A percentile compares a stretch with the other conserved stretches of the same genome.
Conservation (phyloP, 768 basidiomycete genomes). For the Leccinum subgranulosum region DNA sequence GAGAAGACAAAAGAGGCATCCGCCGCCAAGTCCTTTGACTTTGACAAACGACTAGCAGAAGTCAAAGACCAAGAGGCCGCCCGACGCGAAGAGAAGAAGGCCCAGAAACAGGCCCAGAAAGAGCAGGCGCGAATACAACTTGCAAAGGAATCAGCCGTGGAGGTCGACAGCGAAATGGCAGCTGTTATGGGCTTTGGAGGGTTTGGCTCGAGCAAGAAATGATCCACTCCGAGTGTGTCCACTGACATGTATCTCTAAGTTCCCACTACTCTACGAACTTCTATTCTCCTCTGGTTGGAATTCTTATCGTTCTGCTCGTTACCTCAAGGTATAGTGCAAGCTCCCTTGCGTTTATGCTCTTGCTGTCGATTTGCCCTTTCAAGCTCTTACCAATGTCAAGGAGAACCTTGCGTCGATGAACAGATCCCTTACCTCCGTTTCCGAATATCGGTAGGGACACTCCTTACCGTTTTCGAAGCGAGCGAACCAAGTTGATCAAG, state of each 20-base stretch:
- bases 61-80: constrained; percentile 71
- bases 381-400: background rate
- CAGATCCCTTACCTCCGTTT: background rate
- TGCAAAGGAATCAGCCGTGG: constrained; percentile 45
- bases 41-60: constrained; percentile 83
- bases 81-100: constrained; percentile 69
- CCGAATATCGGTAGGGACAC: background rate
- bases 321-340: constrained; percentile 23
- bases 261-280: constrained; percentile 3
- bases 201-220: constrained; percentile 86
- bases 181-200: constrained; percentile 90
- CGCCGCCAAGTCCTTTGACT: constrained; percentile 89
- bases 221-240: constrained; percentile 15
- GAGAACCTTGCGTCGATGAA: background rate
- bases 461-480: too few species aligned
- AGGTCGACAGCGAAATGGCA: constrained; percentile 65
- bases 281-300: background rate
- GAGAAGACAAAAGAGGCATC: constrained; percentile 84
- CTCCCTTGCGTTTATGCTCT: background rate
- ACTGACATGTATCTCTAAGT: constrained; percentile 16
- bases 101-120: constrained; percentile 75
- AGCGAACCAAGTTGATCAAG: background rate
- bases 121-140: constrained; percentile 68
- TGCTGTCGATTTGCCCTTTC: background rate
- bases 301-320: background rate